phyloP scores from a whole-genome alignment of 2,329 filamentous ascomycete species.

The Cercospora janseana region DNA sequence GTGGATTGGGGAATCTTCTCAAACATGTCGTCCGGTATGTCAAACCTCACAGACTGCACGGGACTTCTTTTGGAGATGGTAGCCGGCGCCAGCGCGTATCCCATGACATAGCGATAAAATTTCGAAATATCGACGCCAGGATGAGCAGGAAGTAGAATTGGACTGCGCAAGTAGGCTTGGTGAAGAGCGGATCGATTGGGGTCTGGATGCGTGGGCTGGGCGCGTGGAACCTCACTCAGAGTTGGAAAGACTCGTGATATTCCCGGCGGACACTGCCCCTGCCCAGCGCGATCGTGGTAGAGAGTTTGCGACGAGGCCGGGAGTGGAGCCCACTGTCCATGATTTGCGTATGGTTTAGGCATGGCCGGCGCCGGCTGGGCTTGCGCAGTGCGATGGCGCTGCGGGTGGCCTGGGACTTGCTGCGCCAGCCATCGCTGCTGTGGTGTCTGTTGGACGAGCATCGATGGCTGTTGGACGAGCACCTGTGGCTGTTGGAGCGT shows the following conservation, averaged over 20 bases:
- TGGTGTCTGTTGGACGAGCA: too few species aligned
- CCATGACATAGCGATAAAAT: slow-evolving; percentile 59
- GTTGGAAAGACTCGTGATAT: slow-evolving; percentile 23
- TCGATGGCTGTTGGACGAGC: too few species aligned
- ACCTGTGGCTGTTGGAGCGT: too few species aligned
- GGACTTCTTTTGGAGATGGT: slow-evolving; percentile 34
- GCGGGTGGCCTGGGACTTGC: too few species aligned
- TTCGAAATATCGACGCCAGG: slow-evolving; percentile 3
- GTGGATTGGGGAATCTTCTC: slow-evolving; percentile 38
- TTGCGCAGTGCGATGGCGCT: too few species aligned
- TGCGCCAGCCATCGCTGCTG: too few species aligned
- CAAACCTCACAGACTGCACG: slow-evolving; percentile 51
- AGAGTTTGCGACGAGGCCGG: not conserved
- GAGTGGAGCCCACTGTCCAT: too few species aligned
- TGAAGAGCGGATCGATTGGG: slow-evolving; percentile 55
- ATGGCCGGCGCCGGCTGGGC: too few species aligned
- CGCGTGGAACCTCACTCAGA: slow-evolving; percentile 26
- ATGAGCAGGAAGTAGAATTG: slow-evolving; percentile 39
- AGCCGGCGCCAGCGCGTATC: slow-evolving; percentile 52
- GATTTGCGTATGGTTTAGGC: too few species aligned
- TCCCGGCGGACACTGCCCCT: not conserved
- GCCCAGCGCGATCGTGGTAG: too few species aligned
- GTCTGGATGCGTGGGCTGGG: slow-evolving; percentile 45
- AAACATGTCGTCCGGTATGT: slow-evolving; percentile 42
- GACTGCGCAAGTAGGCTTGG: slow-evolving; percentile 58